phyloP scores from a whole-genome alignment of 805 yeast genomes.

The Saturnispora saitoi region DNA sequence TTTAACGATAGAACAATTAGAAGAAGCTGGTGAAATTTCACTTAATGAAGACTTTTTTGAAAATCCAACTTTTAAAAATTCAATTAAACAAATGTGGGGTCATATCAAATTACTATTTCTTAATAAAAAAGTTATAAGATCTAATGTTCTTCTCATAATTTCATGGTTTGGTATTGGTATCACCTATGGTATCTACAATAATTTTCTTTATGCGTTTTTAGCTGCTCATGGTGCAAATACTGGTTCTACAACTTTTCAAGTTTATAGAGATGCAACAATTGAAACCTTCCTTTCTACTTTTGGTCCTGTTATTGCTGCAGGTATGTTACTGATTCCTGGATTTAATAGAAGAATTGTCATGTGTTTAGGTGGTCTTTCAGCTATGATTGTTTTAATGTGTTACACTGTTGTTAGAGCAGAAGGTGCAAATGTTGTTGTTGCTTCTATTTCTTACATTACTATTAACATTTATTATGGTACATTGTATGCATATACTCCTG shows the following conservation, averaged over 20 bases:
- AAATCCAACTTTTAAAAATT: conserved; percentile 13
- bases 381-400: conserved; percentile 52
- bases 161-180: conserved; percentile 54
- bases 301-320: conserved; percentile 48
- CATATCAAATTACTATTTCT: conserved; percentile 42
- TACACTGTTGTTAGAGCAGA: conserved; percentile 54
- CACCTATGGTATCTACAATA: conserved; percentile 49
- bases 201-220: conserved; percentile 45
- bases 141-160: conserved; percentile 37
- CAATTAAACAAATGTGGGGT: conserved; percentile 21
- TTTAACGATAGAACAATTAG: conserved; percentile 39
- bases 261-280: conserved; percentile 41
- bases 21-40: conserved; percentile 34
- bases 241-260: conserved; percentile 31
- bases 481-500: conserved; percentile 60
- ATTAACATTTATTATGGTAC: conserved; percentile 47
- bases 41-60: conserved; percentile 18
- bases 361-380: conserved; percentile 40
- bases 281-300: conserved; percentile 39
- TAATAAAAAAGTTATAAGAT: conserved; percentile 34
- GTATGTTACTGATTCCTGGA: conserved; percentile 23
- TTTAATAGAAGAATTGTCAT: conserved; percentile 54
- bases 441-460: conserved; percentile 40
- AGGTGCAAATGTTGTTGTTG: conserved; percentile 43
- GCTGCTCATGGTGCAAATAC: conserved; percentile 42